Evolutionary conservation across 257 asterid genomes (phyloP).

Genomic region (Lycium barbarum): DNA sequence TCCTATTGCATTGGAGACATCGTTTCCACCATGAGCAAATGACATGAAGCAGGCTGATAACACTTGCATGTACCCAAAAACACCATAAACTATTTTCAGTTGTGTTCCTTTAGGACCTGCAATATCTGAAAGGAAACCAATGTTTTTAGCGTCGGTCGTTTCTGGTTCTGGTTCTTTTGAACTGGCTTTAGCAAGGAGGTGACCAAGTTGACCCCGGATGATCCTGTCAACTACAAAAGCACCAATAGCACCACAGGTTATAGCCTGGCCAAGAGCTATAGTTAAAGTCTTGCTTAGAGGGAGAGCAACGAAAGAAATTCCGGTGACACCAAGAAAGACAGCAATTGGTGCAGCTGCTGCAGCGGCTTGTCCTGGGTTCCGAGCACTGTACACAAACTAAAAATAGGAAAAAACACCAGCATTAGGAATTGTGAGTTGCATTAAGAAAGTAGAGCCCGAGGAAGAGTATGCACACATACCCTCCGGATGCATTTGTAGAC

Average conservation of each 20-base stretch:
- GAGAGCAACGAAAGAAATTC: constrained; percentile 77
- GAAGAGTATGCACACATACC: constrained; percentile 47
- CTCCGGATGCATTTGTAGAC: constrained; percentile 93
- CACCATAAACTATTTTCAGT: constrained; percentile 84
- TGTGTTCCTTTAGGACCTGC: constrained; percentile 96
- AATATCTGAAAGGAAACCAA: constrained; percentile 80
- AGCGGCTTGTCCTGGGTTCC: constrained; percentile 93
- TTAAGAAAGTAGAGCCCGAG: neutral
- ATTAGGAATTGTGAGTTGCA: constrained; percentile 15
- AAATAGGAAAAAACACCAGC: constrained; percentile 52
- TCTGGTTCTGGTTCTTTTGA: constrained; percentile 49
- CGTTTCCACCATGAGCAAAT: constrained; percentile 98
- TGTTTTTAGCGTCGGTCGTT: constrained; percentile 39
- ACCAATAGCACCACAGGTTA: constrained; percentile 68
- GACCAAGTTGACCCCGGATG: constrained; percentile 81
- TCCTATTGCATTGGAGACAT: constrained; percentile 92
- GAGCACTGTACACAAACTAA: constrained; percentile 96
- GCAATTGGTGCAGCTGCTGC: constrained; percentile 94
- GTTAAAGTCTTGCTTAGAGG: constrained; percentile 68
- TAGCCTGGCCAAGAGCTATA: constrained; percentile 65
- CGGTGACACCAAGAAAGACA: constrained; percentile 80
- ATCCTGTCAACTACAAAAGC: constrained; percentile 66
- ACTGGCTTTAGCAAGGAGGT: constrained; percentile 67
- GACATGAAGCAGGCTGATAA: constrained; percentile 97
- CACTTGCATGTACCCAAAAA: constrained; percentile 91